phyloP scores from a whole-genome alignment of 306 rosid genomes.

The Begonia loranthoides region DNA sequence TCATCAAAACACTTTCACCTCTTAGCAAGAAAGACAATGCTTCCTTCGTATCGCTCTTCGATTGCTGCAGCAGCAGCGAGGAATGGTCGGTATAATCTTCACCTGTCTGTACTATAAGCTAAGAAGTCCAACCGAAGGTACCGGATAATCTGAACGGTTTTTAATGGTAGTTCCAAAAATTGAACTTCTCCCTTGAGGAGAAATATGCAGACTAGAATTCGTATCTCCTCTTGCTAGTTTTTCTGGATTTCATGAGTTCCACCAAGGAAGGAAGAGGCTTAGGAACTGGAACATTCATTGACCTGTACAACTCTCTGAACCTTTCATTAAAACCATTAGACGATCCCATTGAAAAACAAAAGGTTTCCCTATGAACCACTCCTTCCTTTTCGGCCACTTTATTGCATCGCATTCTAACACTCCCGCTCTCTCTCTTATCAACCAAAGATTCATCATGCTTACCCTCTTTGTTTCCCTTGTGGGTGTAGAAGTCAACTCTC shows the following conservation, averaged over 20 bases:
- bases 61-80: no score
- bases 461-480: constrained; percentile 17
- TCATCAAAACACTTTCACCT: no score
- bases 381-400: constrained; percentile 21
- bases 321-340: constrained; percentile 31
- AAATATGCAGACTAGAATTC: constrained; percentile 4
- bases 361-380: constrained; percentile 11
- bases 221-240: constrained; percentile 40
- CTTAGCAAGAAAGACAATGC: no score
- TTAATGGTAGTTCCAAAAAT: no score
- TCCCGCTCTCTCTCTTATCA: constrained; percentile 6
- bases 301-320: constrained; percentile 45
- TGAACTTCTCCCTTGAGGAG: no score
- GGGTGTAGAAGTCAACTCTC: constrained; percentile 5
- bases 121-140: no score
- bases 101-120: no score
- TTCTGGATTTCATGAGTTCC: constrained; percentile 38
- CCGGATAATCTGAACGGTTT: no score
- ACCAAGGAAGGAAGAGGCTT: constrained; percentile 63
- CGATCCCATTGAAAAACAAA: constrained; percentile 28
- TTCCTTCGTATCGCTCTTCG: no score
- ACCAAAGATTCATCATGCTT: constrained; percentile 15
- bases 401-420: constrained; percentile 6
- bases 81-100: no score
- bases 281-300: constrained; percentile 61